These are phyloP conservation scores for Penicillium sp. DNA, from an alignment of 2,329 filamentous ascomycete genomes.

Conservation along the genomic window DNA sequence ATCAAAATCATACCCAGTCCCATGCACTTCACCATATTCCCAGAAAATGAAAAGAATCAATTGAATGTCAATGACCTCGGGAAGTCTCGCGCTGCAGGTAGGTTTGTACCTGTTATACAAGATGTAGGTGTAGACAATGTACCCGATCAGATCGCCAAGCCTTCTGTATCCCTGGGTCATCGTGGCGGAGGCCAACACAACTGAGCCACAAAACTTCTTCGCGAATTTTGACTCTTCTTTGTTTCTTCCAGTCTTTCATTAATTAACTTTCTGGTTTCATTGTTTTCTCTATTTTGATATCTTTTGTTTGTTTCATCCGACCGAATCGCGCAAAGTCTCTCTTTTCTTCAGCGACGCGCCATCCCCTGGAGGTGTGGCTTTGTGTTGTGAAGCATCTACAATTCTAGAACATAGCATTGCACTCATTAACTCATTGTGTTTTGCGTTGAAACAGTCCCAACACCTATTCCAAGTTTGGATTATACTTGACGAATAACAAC, in stretches of 20 bases:
- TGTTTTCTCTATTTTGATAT: slow-evolving; percentile 2
- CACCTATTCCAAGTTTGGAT: neutral
- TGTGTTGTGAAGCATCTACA: neutral
- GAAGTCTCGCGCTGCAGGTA: too few relatives aligned
- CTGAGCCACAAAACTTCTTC: slow-evolving; percentile 11
- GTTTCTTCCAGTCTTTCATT: slow-evolving; percentile 17
- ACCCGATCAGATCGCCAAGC: slow-evolving; percentile 11
- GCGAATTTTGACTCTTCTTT: neutral
- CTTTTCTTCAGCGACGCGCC: slow-evolving; percentile 11
- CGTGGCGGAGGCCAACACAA: slow-evolving; percentile 8
- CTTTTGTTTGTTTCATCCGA: slow-evolving; percentile 12
- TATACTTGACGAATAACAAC: neutral
- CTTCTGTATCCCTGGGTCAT: slow-evolving; percentile 11
- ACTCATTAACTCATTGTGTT: slow-evolving; percentile 6
- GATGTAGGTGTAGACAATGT: neutral
- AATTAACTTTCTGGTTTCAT: slow-evolving; percentile 4
- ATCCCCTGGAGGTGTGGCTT: slow-evolving; percentile 19
- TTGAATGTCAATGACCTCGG: too few relatives aligned
- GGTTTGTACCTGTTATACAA: too few relatives aligned
- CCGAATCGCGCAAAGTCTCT: slow-evolving; percentile 8
- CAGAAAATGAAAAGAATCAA: neutral
- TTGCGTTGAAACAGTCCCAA: neutral
- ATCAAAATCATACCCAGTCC: neutral
- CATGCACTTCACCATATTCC: too few relatives aligned
- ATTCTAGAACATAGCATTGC: slow-evolving; percentile 3